phyloP scores from a whole-genome alignment of 2,329 filamentous ascomycete genomes.

The Alternaria postmessia region DNA sequence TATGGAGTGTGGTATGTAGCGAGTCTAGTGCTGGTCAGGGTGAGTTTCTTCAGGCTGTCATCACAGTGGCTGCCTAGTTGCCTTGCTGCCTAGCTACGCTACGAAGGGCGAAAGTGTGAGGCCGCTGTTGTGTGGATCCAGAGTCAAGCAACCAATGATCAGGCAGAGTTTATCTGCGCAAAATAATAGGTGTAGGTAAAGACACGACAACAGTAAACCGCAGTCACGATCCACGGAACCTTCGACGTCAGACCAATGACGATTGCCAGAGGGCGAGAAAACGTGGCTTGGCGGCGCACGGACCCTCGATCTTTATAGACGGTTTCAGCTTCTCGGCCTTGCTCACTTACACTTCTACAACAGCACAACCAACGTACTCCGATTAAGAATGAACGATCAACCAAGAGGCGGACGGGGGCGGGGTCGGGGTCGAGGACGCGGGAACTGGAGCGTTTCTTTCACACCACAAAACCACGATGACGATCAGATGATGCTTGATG shows the following conservation, averaged over 20 bases:
- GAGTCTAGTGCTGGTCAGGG: too few relatives aligned
- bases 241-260: slow-evolving; percentile 8
- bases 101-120: neutral
- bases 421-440: slow-evolving; percentile 25
- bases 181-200: neutral
- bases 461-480: slow-evolving; percentile 14
- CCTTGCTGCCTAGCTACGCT: slow-evolving; percentile 15
- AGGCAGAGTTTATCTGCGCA: neutral
- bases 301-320: slow-evolving; percentile 13
- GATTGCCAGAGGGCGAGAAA: neutral
- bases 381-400: slow-evolving; percentile 12
- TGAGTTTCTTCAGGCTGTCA: neutral
- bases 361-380: slow-evolving; percentile 6
- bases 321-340: slow-evolving; percentile 5
- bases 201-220: neutral
- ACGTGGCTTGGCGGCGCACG: slow-evolving; percentile 24
- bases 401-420: slow-evolving; percentile 27
- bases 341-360: slow-evolving; percentile 4
- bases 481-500: slow-evolving; percentile 25
- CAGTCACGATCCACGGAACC: neutral
- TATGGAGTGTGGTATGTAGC: too few relatives aligned
- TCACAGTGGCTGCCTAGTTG: neutral
- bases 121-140: neutral
- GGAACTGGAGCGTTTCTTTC: slow-evolving; percentile 15
- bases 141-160: neutral